phyloP scores from a whole-genome alignment of 306 rosid species.

The Quercus rubra region DNA sequence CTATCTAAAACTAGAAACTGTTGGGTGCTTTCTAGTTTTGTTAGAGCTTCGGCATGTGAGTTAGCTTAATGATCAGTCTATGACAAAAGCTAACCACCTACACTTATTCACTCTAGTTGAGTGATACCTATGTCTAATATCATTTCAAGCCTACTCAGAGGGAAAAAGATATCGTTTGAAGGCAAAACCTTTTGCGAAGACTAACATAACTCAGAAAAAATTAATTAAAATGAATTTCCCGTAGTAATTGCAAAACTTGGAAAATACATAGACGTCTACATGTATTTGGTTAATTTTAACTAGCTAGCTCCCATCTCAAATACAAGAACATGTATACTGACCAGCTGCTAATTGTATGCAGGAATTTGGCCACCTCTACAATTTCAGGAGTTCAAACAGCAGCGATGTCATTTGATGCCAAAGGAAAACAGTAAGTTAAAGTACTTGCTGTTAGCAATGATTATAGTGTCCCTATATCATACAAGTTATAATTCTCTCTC shows the following conservation, averaged over 20 bases:
- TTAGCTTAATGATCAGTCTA: background rate
- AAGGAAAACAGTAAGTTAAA: constrained; percentile 47
- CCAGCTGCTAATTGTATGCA: constrained; percentile 7
- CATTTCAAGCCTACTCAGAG: background rate
- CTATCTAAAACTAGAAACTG: background rate
- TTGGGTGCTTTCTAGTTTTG: background rate
- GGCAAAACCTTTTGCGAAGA: too few species aligned
- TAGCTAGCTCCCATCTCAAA: background rate
- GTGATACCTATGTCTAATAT: too few species aligned
- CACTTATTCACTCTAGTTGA: too few species aligned
- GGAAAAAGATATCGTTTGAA: too few species aligned
- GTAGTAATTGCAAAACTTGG: background rate
- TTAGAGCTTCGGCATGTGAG: background rate
- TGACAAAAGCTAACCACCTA: background rate
- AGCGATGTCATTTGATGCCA: constrained; percentile 16
- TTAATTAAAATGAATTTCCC: background rate
- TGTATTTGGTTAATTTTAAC: background rate
- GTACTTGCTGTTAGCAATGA: background rate
- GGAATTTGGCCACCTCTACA: constrained; percentile 44
- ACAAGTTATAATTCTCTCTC: background rate
- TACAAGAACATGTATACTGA: background rate
- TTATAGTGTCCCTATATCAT: too few species aligned
- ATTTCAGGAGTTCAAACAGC: constrained; percentile 44
- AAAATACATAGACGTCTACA: background rate
- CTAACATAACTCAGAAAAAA: too few species aligned